phyloP scores from a whole-genome alignment of 148 eudicot genomes.

The Salicornia ramosissima region DNA sequence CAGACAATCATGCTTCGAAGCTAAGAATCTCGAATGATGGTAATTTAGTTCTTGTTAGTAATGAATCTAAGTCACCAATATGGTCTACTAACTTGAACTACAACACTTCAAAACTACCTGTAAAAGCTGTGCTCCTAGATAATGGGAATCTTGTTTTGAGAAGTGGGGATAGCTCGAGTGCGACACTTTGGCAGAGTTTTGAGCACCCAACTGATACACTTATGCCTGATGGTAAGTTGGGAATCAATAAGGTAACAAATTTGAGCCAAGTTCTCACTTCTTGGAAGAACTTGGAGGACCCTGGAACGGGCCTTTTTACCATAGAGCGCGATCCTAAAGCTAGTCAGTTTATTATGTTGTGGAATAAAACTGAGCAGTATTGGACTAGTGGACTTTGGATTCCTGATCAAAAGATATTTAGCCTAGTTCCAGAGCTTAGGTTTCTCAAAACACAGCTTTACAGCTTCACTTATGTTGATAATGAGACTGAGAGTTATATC shows the following conservation, averaged over 20 bases:
- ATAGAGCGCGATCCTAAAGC: slow-evolving; percentile 27
- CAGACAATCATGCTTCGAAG: slow-evolving; percentile 23
- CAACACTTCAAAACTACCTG: slow-evolving; percentile 6
- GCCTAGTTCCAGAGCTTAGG: slow-evolving; percentile 44
- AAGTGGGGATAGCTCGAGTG: slow-evolving; percentile 18
- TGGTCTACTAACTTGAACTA: slow-evolving; percentile 40
- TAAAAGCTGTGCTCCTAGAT: slow-evolving; percentile 32
- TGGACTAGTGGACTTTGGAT: slow-evolving; percentile 29
- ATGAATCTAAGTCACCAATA: slow-evolving; percentile 10
- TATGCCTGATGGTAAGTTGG: slow-evolving; percentile 34
- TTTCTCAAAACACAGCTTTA: slow-evolving; percentile 23
- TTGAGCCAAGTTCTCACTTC: slow-evolving; percentile 24
- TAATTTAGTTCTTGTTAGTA: slow-evolving; percentile 10
- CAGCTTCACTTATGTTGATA: slow-evolving; percentile 38
- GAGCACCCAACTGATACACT: slow-evolving; percentile 33
- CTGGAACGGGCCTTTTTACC: slow-evolving; percentile 29
- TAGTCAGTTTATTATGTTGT: slow-evolving; percentile 25
- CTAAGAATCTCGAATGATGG: slow-evolving; percentile 19
- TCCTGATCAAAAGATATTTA: slow-evolving; percentile 32
- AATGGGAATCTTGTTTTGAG: slow-evolving; percentile 43
- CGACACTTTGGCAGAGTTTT: slow-evolving; percentile 38
- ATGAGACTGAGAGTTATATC: slow-evolving; percentile 45
- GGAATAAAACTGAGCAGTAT: slow-evolving; percentile 27
- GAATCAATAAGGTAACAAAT: slow-evolving; percentile 20
- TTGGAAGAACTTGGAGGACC: slow-evolving; percentile 39